A percentile compares a stretch with the other conserved stretches of the same genome.
These are phyloP conservation scores for Artemisia tridentata DNA, from an alignment of 129 eudicot genomes.

Conservation along the genomic window DNA sequence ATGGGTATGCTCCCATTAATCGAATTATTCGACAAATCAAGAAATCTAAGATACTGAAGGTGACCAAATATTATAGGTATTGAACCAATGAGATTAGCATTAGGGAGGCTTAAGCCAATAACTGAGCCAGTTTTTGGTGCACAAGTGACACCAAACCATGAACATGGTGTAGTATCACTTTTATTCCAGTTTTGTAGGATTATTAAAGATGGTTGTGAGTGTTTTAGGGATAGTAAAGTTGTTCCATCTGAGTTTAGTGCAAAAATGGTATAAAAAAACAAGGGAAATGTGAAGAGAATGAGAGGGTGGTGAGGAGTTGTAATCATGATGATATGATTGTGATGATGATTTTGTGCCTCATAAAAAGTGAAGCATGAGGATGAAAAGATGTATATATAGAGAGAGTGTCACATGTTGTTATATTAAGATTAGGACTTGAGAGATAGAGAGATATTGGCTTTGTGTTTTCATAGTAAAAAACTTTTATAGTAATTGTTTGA, in stretches of 20 bases:
- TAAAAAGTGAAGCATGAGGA: background rate
- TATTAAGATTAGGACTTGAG: background rate
- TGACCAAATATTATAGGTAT: slow-evolving; percentile 57
- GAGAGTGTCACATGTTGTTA: background rate
- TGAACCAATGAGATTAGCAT: slow-evolving; percentile 56
- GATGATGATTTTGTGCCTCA: slow-evolving; percentile 18
- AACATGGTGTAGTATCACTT: slow-evolving; percentile 59
- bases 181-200: slow-evolving; percentile 73
- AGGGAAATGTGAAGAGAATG: slow-evolving; percentile 17
- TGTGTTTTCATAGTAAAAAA: background rate
- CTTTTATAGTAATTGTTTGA: too few species aligned
- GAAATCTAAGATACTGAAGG: slow-evolving; percentile 51
- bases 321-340: slow-evolving; percentile 29
- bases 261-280: slow-evolving; percentile 32
- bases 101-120: slow-evolving; percentile 48
- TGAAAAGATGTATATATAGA: background rate
- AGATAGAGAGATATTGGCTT: background rate
- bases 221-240: slow-evolving; percentile 67
- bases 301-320: slow-evolving; percentile 13
- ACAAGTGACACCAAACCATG: slow-evolving; percentile 86
- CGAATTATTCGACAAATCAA: slow-evolving; percentile 67
- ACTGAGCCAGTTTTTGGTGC: slow-evolving; percentile 44
- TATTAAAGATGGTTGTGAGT: slow-evolving; percentile 61
- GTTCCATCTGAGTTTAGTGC: slow-evolving; percentile 72
- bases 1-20: slow-evolving; percentile 70